These are phyloP conservation scores for Talaromyces sp. DNA, from an alignment of 2,329 filamentous ascomycete genomes.

Conservation along the genomic window DNA sequence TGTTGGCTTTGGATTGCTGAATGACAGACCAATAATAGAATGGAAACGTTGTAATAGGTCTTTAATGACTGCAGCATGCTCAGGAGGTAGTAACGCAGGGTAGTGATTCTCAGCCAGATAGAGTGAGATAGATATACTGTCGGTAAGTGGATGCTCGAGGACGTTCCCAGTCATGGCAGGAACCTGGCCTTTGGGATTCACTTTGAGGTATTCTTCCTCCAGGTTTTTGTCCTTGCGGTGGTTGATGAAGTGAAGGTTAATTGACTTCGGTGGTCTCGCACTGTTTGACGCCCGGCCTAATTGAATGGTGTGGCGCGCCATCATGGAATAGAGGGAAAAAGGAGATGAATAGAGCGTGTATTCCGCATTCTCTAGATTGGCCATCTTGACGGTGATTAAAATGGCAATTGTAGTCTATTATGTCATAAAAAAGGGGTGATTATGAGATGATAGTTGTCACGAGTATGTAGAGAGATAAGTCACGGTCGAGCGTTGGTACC, in stretches of 20 bases:
- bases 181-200: constrained; percentile 16
- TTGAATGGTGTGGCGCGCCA: constrained; percentile 10
- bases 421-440: background rate
- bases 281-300: background rate
- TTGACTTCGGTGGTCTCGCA: background rate
- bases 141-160: constrained; percentile 11
- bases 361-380: constrained; percentile 2
- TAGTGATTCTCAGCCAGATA: constrained; percentile 13
- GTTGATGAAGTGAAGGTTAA: constrained; percentile 5
- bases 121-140: constrained; percentile 13
- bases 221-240: constrained; percentile 1
- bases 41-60: constrained; percentile 7
- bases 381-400: background rate
- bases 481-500: too few relatives aligned
- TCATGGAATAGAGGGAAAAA: constrained; percentile 16
- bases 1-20: constrained; percentile 13
- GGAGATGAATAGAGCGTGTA: constrained; percentile 14
- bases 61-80: constrained; percentile 7
- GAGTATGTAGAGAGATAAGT: background rate
- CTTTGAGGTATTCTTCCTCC: constrained; percentile 3
- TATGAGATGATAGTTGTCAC: background rate
- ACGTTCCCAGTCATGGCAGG: constrained; percentile 14
- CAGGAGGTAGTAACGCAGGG: constrained; percentile 1
- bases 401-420: background rate
- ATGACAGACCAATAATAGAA: constrained; percentile 9